phyloP scores from a whole-genome alignment of 1,139 yeast species.

The Kodamaea sp. region DNA sequence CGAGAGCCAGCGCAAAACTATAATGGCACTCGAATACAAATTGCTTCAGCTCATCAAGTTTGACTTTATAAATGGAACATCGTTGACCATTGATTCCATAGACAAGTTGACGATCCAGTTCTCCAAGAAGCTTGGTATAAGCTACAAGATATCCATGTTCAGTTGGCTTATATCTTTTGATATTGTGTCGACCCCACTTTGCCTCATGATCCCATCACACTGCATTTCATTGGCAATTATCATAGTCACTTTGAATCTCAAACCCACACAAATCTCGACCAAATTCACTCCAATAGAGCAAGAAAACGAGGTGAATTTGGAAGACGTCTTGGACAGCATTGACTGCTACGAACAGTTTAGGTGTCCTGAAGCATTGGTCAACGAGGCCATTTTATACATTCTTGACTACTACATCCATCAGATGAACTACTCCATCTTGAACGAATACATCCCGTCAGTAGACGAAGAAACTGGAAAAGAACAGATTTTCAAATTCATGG shows the following conservation, averaged over 20 bases:
- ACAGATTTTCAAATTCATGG: slow-evolving; percentile 50
- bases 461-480: slow-evolving; percentile 44
- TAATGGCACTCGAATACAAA: slow-evolving; percentile 64
- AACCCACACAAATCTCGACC: slow-evolving; percentile 37
- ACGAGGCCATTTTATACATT: slow-evolving; percentile 61
- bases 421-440: slow-evolving; percentile 31
- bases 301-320: slow-evolving; percentile 21
- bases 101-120: slow-evolving; percentile 74
- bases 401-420: slow-evolving; percentile 63
- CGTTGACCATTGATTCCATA: slow-evolving; percentile 44
- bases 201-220: slow-evolving; percentile 76
- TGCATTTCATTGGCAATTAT: slow-evolving; percentile 72
- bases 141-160: slow-evolving; percentile 47
- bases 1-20: slow-evolving; percentile 53
- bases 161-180: slow-evolving; percentile 83
- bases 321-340: slow-evolving; percentile 30
- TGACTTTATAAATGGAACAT: slow-evolving; percentile 62
- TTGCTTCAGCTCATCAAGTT: slow-evolving; percentile 73
- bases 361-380: slow-evolving; percentile 54
- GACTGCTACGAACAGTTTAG: slow-evolving; percentile 44
- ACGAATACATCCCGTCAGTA: slow-evolving; percentile 25
- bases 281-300: slow-evolving; percentile 37
- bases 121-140: slow-evolving; percentile 54
- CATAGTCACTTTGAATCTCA: slow-evolving; percentile 42
- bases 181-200: slow-evolving; percentile 68